Conservation (phyloP, 768 basidiomycete genomes). For the Pleurotus salmoneostramineus region DNA sequence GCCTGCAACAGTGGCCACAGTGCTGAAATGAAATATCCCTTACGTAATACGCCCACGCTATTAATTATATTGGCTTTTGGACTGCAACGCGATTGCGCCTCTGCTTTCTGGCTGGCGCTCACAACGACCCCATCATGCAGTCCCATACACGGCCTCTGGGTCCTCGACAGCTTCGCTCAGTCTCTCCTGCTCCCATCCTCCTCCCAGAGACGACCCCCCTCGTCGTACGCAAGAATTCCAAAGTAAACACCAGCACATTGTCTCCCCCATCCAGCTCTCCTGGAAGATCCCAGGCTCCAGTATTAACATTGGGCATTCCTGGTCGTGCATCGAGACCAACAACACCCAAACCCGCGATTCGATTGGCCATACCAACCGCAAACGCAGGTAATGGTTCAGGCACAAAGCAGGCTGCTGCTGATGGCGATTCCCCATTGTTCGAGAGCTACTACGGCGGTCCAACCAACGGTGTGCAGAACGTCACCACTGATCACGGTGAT, state of each 20-base stretch:
- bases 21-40: background rate
- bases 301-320: conserved; percentile 23
- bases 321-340: conserved; percentile 19
- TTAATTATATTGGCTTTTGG: no score
- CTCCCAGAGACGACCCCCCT: conserved; percentile 25
- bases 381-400: conserved; percentile 13
- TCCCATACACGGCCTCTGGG: conserved; percentile 28
- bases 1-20: background rate
- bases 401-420: conserved; percentile 9
- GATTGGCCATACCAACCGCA: conserved; percentile 23
- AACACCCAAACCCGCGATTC: conserved; percentile 27
- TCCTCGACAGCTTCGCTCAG: conserved; percentile 20
- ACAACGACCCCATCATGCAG: conserved; percentile 23
- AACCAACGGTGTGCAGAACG: conserved; percentile 16
- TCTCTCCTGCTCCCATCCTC: conserved; percentile 16
- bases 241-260: conserved; percentile 15
- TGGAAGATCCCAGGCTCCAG: conserved; percentile 26
- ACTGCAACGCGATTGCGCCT: no score
- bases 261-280: conserved; percentile 12
- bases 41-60: background rate
- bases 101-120: no score
- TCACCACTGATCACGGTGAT: conserved; percentile 24
- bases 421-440: conserved; percentile 25
- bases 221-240: conserved; percentile 21
- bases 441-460: conserved; percentile 43